phyloP scores from a whole-genome alignment of 495 filamentous ascomycete species.

The Podospora australis region DNA sequence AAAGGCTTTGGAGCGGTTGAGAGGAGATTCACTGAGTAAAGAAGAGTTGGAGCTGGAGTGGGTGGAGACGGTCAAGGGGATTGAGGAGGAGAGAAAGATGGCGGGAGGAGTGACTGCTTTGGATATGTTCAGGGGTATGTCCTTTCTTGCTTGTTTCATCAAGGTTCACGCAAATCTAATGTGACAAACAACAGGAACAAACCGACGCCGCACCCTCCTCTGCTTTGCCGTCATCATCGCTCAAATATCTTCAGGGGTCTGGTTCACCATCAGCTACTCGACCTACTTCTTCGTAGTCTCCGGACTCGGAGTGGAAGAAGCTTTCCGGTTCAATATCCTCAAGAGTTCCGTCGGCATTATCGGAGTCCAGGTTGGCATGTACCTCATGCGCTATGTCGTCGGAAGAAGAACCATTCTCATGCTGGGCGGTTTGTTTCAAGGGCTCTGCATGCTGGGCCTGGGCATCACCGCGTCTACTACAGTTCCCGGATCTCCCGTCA shows the following conservation, averaged over 20 bases:
- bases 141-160: no score
- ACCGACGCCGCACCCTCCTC: slow-evolving; percentile 32
- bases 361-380: slow-evolving; percentile 34
- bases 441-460: slow-evolving; percentile 31
- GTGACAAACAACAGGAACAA: no score
- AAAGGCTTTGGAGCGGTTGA: slow-evolving; percentile 32
- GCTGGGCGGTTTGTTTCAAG: slow-evolving; percentile 26
- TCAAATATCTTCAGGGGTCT: slow-evolving; percentile 29
- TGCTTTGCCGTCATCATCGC: slow-evolving; percentile 33
- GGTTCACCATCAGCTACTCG: slow-evolving; percentile 38
- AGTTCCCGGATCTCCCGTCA: not conserved
- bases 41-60: slow-evolving; percentile 36
- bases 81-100: slow-evolving; percentile 31
- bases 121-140: slow-evolving; percentile 32
- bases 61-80: slow-evolving; percentile 33
- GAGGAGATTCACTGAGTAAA: slow-evolving; percentile 27
- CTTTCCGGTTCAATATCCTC: slow-evolving; percentile 35
- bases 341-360: slow-evolving; percentile 35
- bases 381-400: slow-evolving; percentile 33
- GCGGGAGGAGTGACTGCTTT: slow-evolving; percentile 25
- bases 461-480: slow-evolving; percentile 27
- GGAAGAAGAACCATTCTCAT: slow-evolving; percentile 31
- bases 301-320: slow-evolving; percentile 29
- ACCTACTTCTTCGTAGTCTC: slow-evolving; percentile 38
- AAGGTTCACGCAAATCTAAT: no score